Evolutionary conservation across 331 rosid genomes (phyloP), one percentile per base, ranked within the genome.

Genomic region (Pyracantha coccinea): DNA sequence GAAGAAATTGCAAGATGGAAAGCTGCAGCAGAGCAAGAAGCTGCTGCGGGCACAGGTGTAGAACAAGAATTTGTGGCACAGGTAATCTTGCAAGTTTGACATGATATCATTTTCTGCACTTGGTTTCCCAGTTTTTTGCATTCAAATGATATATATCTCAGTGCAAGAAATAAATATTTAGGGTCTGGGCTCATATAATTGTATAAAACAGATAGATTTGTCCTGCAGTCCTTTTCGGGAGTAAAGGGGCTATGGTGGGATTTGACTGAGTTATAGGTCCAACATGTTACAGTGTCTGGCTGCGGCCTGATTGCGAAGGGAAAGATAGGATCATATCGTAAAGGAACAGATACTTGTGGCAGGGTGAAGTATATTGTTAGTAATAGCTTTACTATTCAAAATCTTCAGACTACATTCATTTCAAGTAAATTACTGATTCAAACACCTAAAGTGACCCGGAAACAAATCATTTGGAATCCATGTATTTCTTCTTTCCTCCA

Each of bases 1-100:
- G 99, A 95, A 84, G 99, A 95, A 85, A 95, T 95, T 74, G 83
- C 88, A 77, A 89, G 99, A 84, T 95, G 97, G 99, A 95, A 90
- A 89, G 83, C 84, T 61, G 99, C 99, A 53, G 99, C 99, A 69
- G 97, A 95, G 88, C 92, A 95, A 84, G 97, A 95, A 89, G 99
- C 97, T 66, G 99, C 91, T 80, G 99, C 99, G 11, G 99, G 99
- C 71, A 87, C 82, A 78, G 96, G 90, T 28, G 89, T 95, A 62
- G 99, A 95, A 77, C 97, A 92, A 74, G 97, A 95, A 81, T 92
- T 86, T 83, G 71, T 87, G 71, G 90, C 88, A 47, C 91, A 92
- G 97, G 99, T 95, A 87, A 76, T 78, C 64, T 69, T 54, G 54
- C 62, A 45, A 27, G 24, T 45, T 72, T 68, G 45, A 28, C 69